Conservation (phyloP, 495 filamentous ascomycete species). For the Penicillium soppii region DNA sequence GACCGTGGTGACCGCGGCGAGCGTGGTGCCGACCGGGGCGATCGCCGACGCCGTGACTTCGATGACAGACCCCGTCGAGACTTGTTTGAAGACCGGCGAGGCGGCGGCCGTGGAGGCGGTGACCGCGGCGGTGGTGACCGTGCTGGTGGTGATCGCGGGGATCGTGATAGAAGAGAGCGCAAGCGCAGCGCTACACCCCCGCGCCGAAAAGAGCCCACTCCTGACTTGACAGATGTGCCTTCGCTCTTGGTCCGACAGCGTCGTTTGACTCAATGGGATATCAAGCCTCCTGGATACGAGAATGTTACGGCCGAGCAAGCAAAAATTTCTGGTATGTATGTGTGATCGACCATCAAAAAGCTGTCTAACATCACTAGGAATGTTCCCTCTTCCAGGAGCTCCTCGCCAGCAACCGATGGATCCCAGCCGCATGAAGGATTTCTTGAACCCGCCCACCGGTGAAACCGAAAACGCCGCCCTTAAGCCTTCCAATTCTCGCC, state of each 20-base stretch:
- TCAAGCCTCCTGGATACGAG: constrained; percentile 97
- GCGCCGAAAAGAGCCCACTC: constrained; percentile 91
- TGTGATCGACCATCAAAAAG: not conserved
- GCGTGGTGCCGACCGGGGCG: constrained; percentile 18
- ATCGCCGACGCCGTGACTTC: constrained; percentile 27
- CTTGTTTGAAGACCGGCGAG: constrained; percentile 28
- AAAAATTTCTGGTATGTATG: constrained; percentile 78
- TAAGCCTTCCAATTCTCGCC: constrained; percentile 88
- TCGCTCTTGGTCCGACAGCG: constrained; percentile 80
- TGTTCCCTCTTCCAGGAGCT: constrained; percentile 97
- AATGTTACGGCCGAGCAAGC: constrained; percentile 98
- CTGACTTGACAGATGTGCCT: constrained; percentile 83
- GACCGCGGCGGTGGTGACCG: constrained; percentile 40
- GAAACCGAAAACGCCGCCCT: constrained; percentile 73
- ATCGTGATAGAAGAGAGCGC: constrained; percentile 56
- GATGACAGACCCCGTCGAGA: constrained; percentile 31
- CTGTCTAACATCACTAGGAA: constrained; percentile 49
- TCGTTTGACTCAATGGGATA: constrained; percentile 97
- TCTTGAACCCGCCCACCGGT: constrained; percentile 85
- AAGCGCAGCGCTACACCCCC: constrained; percentile 78
- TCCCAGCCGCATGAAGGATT: constrained; percentile 87
- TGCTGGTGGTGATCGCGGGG: constrained; percentile 31
- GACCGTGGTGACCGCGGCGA: constrained; percentile 52
- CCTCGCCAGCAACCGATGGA: constrained; percentile 97
- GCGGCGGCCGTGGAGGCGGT: constrained; percentile 23